Evolutionary conservation across 1,284 basidiomycete genomes (phyloP), one percentile per base, ranked within the genome.

Genomic region (Pyrrhoderma noxium): DNA sequence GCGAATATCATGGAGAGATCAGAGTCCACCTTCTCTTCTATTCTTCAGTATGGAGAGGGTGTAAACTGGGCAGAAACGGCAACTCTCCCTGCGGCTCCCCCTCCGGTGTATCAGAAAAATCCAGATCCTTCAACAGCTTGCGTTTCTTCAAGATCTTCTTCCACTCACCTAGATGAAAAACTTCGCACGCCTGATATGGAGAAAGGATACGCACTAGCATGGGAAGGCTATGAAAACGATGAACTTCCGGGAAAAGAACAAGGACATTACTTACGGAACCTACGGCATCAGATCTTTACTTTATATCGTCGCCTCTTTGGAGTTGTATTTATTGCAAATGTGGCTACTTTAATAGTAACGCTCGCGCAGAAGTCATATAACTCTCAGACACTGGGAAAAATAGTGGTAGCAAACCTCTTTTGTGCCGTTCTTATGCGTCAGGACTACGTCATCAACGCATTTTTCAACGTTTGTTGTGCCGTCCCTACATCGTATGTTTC

Each of bases 371-470:
- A 67, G 8, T 65, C 58, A 11, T 60, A 68, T n/a, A 70, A 73
- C 57, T 68, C 77, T 3, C 65, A 72, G 43, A 61, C 73, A 38
- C 64, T 80, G 13, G 75, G 72, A 16, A 65, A 73, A 34, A 70
- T 76, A 53, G 74, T 76, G 19, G 66, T 77, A 18, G 66, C 73
- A 8, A 80, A 80, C 56, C 63, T 80, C 13, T 76, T 77, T 58
- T 71, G 69, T 45, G 72, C 76, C 7, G 74, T 80, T 48, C 64
- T 80, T n/a, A 78, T 82, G 74, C 72, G 78, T 22, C 78, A 80
- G 61, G 78, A 79, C 61, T 75, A 79, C 56, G 74, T 80, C 21
- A 72, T 79, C 58, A 78, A 80, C 56, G 65, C 70, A 0, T 76
- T 79, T 60, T 80, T 78, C 66, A 72, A 69, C 27, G 64, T 75